Base-by-base conservation (phyloP, 768 basidiomycete genomes). In the Lactifluus subvellereus region DNA sequence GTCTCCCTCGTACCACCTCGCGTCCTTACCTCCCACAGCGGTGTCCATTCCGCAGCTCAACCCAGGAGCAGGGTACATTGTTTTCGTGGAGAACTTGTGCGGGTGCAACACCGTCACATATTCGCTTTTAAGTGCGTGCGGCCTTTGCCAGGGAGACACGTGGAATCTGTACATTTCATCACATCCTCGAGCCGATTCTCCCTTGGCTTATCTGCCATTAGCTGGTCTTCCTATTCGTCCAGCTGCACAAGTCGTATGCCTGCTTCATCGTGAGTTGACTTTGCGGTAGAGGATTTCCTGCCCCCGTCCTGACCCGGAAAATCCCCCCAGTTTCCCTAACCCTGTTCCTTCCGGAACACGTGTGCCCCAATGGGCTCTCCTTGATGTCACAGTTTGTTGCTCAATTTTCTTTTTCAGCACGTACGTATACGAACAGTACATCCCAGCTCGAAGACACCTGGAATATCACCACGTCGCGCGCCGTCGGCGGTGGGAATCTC, bases 361-460 rank as follows among this genome's bases (percentile, higher is more conserved):
- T 33, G 50, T 52, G 2, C 53, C 45, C 2, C 14, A 54, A 9
- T 63, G 57, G 57, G 35, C 62, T 22, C 62, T 59, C 37, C 2
- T 59, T 33, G 8, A 57, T 35, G 33, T 7, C 20, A 27, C 47
- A 22, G 11, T 37, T 33, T 27, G 62, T 54, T 43, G 20, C 16
- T 22, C 9, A 4, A 45, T 22, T 60, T 38, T 30, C 5, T 10
- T 54, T 3, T 32, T 22, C 20, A 11, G 8, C 16, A 13, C 37
- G 4, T 20, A n/a, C 10, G 38, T 7, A 7, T 20, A n/a, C 6
- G 38, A 13, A 54, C 45, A 9, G 18, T 18, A 16, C 14, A 37
- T 30, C 14, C 7, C 38, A 61, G 54, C 5, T 5, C 20, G 38
- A 33, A n/a, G n/a, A 6, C 27, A 10, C 5, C 20, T 62, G 54